phyloP scores from a whole-genome alignment of 495 filamentous ascomycete species.

The Rostrohypoxylon terebratum region DNA sequence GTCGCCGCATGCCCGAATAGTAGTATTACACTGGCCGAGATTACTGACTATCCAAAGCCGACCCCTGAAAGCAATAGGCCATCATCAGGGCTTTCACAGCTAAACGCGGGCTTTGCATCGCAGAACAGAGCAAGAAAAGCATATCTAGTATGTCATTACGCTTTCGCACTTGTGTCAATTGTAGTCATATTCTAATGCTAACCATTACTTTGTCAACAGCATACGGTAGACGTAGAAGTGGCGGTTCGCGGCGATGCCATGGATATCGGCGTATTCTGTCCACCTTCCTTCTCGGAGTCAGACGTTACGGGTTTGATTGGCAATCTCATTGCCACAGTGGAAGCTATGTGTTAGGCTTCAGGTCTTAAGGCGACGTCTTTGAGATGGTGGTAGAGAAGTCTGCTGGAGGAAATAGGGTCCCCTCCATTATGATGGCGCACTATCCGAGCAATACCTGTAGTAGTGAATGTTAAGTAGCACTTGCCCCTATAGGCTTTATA shows the following conservation, averaged over 20 bases:
- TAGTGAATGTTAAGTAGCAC: neutral
- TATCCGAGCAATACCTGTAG: too few relatives aligned
- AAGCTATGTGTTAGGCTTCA: slow-evolving; percentile 18
- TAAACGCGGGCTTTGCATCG: slow-evolving; percentile 15
- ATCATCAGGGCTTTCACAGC: slow-evolving; percentile 12
- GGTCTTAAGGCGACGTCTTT: neutral
- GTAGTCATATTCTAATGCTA: slow-evolving; percentile 21
- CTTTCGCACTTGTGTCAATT: neutral
- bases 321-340: slow-evolving; percentile 24
- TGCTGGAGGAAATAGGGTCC: neutral
- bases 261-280: slow-evolving; percentile 67
- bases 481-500: too few relatives aligned
- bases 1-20: slow-evolving; percentile 14
- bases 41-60: neutral
- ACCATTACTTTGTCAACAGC: slow-evolving; percentile 49
- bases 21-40: slow-evolving; percentile 37
- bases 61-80: neutral
- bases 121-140: slow-evolving; percentile 45
- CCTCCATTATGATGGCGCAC: neutral
- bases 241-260: slow-evolving; percentile 57
- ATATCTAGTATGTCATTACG: slow-evolving; percentile 51
- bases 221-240: slow-evolving; percentile 67
- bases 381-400: neutral
- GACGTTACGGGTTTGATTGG: slow-evolving; percentile 27
- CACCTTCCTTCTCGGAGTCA: slow-evolving; percentile 36